Evolutionary conservation across 805 yeast genomes (phyloP), one percentile per base, ranked within the genome.

Genomic region (Maudiozyma turicensis): DNA sequence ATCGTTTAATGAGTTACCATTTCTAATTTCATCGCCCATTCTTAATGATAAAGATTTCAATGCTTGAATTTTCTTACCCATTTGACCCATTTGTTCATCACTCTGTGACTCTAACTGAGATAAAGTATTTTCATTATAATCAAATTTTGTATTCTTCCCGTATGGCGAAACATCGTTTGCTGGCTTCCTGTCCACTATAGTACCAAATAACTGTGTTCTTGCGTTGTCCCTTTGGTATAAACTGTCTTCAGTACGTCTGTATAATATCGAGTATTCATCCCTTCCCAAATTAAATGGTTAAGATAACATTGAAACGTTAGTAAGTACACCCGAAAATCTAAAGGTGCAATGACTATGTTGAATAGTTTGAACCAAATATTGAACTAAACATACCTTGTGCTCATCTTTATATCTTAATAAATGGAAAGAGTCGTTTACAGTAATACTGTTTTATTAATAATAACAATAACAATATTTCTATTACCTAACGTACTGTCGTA

Each of bases 1-100:
- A 26, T 66, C 63, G 35, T 64, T 66, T 41, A 78, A 58, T n/a
- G 77, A 65, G 46, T 72, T 73, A 32, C 81, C 74, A 32, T 74
- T 74, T 37, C 76, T 72, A 40, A 82, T 84, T 59, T 82, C 85
- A 50, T 76, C 80, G 13, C 86, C 86, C 76, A 82, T 82, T 54
- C 68, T 73, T 43, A 73, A 44, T 1, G 84, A 73, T 28, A 82
- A 64, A 44, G 74, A 74, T 59, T 82, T 83, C 48, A 84, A 65
- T 31, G 78, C 70, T 45, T 70, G 65, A 20, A 84, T 72, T 54
- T 77, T 80, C 39, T 75, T 72, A 34, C 75, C 70, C 75, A 84
- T 76, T 2, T 73, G 66, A 26, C 72, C 71, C 54, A 79, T 61
- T 47, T 81, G 78, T 49, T 79, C 83, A 35, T 80, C 85, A 52